Base-by-base conservation (phyloP, 257 asterid species). In the Apocynum venetum region DNA sequence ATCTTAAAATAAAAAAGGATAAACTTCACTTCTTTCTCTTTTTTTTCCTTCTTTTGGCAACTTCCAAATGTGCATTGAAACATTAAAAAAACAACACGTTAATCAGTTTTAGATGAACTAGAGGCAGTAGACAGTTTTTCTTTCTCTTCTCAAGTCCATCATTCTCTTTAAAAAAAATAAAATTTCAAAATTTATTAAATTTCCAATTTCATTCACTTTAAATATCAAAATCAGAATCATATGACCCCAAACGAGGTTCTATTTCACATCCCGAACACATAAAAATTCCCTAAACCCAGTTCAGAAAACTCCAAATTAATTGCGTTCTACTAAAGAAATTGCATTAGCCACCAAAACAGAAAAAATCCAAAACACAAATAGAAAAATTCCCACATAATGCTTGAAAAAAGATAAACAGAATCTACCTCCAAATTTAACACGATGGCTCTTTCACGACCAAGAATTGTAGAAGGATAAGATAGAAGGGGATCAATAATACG, bases 401-500 rank as follows among this genome's bases (percentile, higher is more conserved):
- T 13, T 46, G 11, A 41, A 46, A 20, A 56, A 14, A 43, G 38
- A 12, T 64, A 65, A 31, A 8, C 64, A 12, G 8, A 77, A 1
- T 67, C n/a, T 12, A 94, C 98, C 89, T 92, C 98, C 20, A 92
- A 84, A 89, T 95, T 95, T 79, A 92, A 96, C 77, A 95, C 97
- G 77, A 95, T 91, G 73, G 98, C 98, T 57, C 86, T 75, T 83
- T 92, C 98, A 71, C 98, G 97, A 67, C 96, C 97, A 40, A 92
- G 96, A 71, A 92, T 91, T 6, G 98, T 73, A 14, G 98, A 93
- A 44, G 98, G 98, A 66, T 92, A 92, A 2, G 93, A 89, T 70
- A 92, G 76, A 6, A 91, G 86, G 35, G 98, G 98, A 79, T 95
- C 97, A 64, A 92, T 87, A 69, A 92, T 95, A 13, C 98, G 91